Base-by-base conservation (phyloP, 2,329 filamentous ascomycete genomes). In the Colletotrichum acutatum region DNA sequence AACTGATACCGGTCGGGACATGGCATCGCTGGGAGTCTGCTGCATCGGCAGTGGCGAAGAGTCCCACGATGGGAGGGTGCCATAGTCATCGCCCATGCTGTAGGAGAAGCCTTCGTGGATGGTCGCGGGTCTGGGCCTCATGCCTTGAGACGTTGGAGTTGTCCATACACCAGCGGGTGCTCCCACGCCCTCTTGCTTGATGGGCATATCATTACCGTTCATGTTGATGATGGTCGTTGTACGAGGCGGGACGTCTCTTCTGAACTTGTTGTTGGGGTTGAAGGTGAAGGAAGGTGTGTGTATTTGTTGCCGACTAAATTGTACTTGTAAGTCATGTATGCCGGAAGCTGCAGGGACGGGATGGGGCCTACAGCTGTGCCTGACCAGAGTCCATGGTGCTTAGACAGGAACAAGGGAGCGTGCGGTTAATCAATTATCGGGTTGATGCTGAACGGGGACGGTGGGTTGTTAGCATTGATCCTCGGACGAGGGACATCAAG, bases 41-140 rank as follows among this genome's bases (percentile, higher is more conserved):
- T 88, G 86, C 77, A 89, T 82, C 11, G 87, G 85, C 75, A 90
- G 80, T 5, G 84, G 85, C 49, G 88, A 87, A 28, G 89, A 84
- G 76, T 90, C 89, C 90, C 90, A 92, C 3, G 88, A 85, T 19
- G 87, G 84, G 58, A 91, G 79, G 5, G 85, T 83, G 58, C 84
- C 83, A 75, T 86, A 89, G 57, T 88, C 86, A 74, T 90, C 88
- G 46, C 84, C 84, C 74, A 89, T 82, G 77, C 87, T 89, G 80
- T 89, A 91, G 22, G 88, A 88, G 78, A 91, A 90, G 64, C 87
- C 88, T 78, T 90, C 89, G 76, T 91, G 89, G 70, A 91, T 90
- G 52, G 89, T 90, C 56, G 87, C 87, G 67, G 90, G 89, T 52
- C 89, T 86, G 59, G 86, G 87, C 74, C 87, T 84, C 76, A 85